Evolutionary conservation across 768 basidiomycete genomes (phyloP).

Genomic region (Tulasnella calospora): DNA sequence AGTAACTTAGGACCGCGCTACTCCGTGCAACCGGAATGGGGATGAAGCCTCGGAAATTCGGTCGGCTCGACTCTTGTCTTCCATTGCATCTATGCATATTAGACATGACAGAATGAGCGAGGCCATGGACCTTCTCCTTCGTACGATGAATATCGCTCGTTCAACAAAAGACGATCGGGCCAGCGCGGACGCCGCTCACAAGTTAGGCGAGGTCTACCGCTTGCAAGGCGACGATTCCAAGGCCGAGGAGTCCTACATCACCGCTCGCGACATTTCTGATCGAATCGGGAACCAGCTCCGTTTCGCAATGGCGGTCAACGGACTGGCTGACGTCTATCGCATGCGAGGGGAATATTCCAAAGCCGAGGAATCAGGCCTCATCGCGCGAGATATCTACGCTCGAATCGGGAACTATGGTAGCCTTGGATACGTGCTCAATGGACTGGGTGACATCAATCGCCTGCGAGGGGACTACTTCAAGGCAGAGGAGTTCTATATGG

Average conservation of each 20-base stretch:
- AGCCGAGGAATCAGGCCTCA: background rate
- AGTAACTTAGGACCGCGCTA: background rate
- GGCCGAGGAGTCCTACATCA: too few relatives aligned
- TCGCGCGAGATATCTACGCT: background rate
- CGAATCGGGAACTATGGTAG: background rate
- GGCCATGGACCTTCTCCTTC: background rate
- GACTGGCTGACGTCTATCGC: too few relatives aligned
- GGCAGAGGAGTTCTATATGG: background rate
- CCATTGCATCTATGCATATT: background rate
- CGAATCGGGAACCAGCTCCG: too few relatives aligned
- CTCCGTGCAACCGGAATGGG: background rate
- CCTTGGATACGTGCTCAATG: background rate
- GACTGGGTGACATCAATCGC: background rate
- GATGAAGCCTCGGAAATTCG: background rate
- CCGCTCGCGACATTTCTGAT: too few relatives aligned
- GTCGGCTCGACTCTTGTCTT: background rate
- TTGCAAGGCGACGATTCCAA: too few relatives aligned
- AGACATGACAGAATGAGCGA: background rate
- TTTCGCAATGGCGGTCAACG: too few relatives aligned
- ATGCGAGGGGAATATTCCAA: background rate
- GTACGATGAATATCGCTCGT: background rate
- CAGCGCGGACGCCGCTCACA: background rate
- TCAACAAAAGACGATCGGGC: background rate
- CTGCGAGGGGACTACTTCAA: background rate
- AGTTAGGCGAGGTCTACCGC: background rate